Evolutionary conservation across 2,329 filamentous ascomycete genomes (phyloP).

Genomic region (Alternaria infectoria): DNA sequence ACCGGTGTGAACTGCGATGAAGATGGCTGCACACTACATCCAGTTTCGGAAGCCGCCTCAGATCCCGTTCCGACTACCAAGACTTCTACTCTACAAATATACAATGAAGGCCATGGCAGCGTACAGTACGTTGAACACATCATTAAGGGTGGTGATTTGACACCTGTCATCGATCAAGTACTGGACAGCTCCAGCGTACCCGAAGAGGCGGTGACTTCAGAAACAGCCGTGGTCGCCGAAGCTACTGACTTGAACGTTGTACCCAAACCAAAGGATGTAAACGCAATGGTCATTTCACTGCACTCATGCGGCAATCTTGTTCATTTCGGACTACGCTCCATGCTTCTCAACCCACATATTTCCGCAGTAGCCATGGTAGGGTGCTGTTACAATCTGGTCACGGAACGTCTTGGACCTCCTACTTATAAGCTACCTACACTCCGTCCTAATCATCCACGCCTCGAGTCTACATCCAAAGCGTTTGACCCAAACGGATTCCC

Average conservation of each 20-base stretch:
- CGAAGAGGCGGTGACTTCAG: conserved; percentile 33
- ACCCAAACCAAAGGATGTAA: conserved; percentile 41
- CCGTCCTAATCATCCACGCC: conserved; percentile 74
- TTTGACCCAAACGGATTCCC: conserved; percentile 92
- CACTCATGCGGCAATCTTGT: conserved; percentile 98
- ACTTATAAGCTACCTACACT: conserved; percentile 84
- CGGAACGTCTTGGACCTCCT: conserved; percentile 84
- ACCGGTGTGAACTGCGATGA: conserved; percentile 11
- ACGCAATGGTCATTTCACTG: conserved; percentile 88
- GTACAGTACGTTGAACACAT: conserved; percentile 80
- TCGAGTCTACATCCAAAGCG: conserved; percentile 71
- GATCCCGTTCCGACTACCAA: conserved; percentile 18
- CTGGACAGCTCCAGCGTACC: conserved; percentile 50
- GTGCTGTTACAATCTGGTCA: conserved; percentile 97
- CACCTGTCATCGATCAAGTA: conserved; percentile 69
- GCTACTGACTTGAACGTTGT: conserved; percentile 33
- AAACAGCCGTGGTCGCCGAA: conserved; percentile 25
- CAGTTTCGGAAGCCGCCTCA: not conserved
- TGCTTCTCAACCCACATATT: conserved; percentile 82
- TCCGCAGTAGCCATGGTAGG: conserved; percentile 93
- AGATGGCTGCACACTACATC: conserved; percentile 4
- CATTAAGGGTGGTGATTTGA: conserved; percentile 75
- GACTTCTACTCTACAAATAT: conserved; percentile 47
- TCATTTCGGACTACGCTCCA: conserved; percentile 87
- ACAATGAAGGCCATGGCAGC: conserved; percentile 68